These are phyloP conservation scores for Saccharomycopsis capsularis DNA, from an alignment of 805 yeast genomes.

Conservation along the genomic window DNA sequence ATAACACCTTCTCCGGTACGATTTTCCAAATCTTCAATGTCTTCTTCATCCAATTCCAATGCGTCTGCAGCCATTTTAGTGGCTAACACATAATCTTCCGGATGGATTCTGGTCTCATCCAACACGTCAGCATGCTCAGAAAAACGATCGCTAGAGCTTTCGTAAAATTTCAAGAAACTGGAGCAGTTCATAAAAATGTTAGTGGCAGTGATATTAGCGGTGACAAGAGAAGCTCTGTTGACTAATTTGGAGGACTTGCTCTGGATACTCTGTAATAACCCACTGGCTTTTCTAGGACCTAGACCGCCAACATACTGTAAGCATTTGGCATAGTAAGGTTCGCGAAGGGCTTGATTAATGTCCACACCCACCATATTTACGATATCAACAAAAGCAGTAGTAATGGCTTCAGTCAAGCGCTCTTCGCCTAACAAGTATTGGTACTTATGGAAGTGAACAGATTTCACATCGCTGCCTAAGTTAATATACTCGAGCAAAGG, in stretches of 20 bases:
- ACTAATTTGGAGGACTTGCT: conserved; percentile 45
- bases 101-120: conserved; percentile 95
- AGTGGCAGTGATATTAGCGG: conserved; percentile 70
- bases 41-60: conserved; percentile 91
- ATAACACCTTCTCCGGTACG: conserved; percentile 69
- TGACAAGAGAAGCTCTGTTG: conserved; percentile 75
- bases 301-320: conserved; percentile 82
- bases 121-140: conserved; percentile 68
- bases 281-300: conserved; percentile 93
- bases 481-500: conserved; percentile 89
- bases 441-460: conserved; percentile 61
- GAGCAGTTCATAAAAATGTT: conserved; percentile 87
- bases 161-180: conserved; percentile 75
- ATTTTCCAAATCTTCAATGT: conserved; percentile 68
- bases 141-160: conserved; percentile 34
- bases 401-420: conserved; percentile 55
- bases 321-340: conserved; percentile 59
- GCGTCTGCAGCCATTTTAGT: conserved; percentile 98
- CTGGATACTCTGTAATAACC: conserved; percentile 75
- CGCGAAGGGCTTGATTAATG: conserved; percentile 80
- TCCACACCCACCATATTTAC: conserved; percentile 91
- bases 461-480: conserved; percentile 63
- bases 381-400: conserved; percentile 80
- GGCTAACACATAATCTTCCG: conserved; percentile 94
- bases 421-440: conserved; percentile 68